Conservation (phyloP, 768 basidiomycete genomes). For the Kwoniella sp. region DNA sequence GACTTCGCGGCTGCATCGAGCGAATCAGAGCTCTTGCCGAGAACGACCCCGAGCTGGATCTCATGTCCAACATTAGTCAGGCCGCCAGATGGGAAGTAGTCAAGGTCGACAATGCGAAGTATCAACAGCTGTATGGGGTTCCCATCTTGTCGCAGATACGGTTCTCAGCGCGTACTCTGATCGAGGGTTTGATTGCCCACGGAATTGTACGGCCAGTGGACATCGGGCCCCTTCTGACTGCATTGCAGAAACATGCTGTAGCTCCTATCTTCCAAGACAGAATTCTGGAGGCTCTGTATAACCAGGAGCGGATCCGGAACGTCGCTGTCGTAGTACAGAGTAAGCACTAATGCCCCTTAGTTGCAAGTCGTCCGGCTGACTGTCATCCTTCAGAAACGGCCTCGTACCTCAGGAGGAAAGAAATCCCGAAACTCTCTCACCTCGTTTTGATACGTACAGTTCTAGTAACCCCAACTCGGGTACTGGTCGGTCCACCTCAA, state of each 20-base stretch:
- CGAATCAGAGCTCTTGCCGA: slow-evolving; percentile 36
- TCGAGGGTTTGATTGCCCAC: slow-evolving; percentile 52
- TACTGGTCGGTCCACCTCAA: slow-evolving; percentile 49
- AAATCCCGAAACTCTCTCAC: slow-evolving; percentile 23
- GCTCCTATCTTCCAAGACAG: slow-evolving; percentile 34
- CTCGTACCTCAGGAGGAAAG: slow-evolving; percentile 25
- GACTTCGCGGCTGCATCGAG: slow-evolving; percentile 23
- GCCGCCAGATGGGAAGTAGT: slow-evolving; percentile 17
- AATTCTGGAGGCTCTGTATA: slow-evolving; percentile 46
- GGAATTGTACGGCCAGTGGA: slow-evolving; percentile 43
- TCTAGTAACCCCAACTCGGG: slow-evolving; percentile 49
- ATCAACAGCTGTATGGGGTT: slow-evolving; percentile 16
- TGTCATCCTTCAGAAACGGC: slow-evolving; percentile 25
- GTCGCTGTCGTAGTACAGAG: slow-evolving; percentile 36
- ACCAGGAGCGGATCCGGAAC: slow-evolving; percentile 46
- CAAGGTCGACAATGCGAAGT: slow-evolving; percentile 15
- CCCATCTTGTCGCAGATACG: slow-evolving; percentile 26
- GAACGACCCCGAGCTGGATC: slow-evolving; percentile 38
- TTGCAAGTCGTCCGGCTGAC: not conserved
- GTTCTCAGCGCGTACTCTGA: slow-evolving; percentile 44
- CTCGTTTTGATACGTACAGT: slow-evolving; percentile 44
- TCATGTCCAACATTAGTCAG: slow-evolving; percentile 17
- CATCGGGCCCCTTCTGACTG: slow-evolving; percentile 17
- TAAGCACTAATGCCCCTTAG: slow-evolving; percentile 19
- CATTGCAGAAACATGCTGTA: slow-evolving; percentile 27